Evolutionary conservation across 495 filamentous ascomycete species (phyloP), one percentile per base, ranked within the genome.

Genomic region (Chlorociboria aeruginascens): DNA sequence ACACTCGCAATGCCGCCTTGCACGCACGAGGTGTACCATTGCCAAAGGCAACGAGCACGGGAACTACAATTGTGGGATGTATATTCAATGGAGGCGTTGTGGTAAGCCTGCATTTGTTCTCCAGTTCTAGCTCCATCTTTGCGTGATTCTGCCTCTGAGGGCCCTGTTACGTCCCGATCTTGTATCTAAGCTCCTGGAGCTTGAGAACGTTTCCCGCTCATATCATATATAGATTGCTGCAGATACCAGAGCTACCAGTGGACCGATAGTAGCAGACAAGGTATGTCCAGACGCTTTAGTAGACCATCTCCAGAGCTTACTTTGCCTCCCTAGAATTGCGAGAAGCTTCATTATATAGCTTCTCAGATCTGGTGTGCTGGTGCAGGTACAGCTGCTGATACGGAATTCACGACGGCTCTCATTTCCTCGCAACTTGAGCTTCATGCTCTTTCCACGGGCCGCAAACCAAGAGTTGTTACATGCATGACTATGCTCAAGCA

Each of bases 401-500:
- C 92, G 51, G 92, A 99, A 69, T 99, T 99, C 76, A 97, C 93
- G 52, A 99, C 92, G 43, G 81, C 93, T 56, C 80, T 99, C 63
- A 95, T 99, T 74, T 94, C 87, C 65, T 99, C 93, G 43, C 90
- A 95, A 66, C 80, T 99, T 59, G 93, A 99, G 69, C 80, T 99
- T 35, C 93, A 97, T 70, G 77, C 90, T 17, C 79, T 97, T 49
- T 94, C 86, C 38, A 96, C 92, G 3, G 89, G 90, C 62, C 90
- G 93, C 57, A 88, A 90, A 66, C 90, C 93, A 16, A 85, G 93
- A 52, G 93, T 99, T 48, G 89, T 95, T 48, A 99, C 93, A 38
- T 94, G 88, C 74, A 99, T 99, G 93, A 99, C 93, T 10, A 84
- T 99, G 73, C 83, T 99, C 42, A 99, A 99, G 74, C 93, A 99